Base-by-base conservation (phyloP, 73 alveolate species). In the Paramecium sexaurelia region DNA sequence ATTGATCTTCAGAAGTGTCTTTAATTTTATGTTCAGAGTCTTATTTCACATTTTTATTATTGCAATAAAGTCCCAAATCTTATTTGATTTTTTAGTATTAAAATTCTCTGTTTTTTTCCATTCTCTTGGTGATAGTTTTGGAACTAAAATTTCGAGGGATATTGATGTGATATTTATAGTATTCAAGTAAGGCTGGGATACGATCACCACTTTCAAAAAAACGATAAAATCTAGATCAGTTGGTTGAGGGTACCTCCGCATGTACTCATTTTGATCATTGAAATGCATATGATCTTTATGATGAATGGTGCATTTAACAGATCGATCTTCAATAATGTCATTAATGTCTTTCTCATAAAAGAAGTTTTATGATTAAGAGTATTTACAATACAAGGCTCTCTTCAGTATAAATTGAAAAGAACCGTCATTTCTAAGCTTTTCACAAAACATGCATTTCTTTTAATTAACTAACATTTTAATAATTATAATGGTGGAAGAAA, bases 151-250 rank as follows among this genome's bases (percentile, higher is more conserved):
- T 78, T 24, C 90, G n/a, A 13, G 90, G 75, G 5, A 78, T 17
- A n/a, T 78, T 78, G 40, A 78, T 78, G 73, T 78, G 90, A 43
- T 17, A 78, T 33, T 78, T 78, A 20, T 78, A 78, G 55, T 78
- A 78, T 33, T 78, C 90, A 20, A 78, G 32, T 78, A 78, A 19
- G 40, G 90, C 90, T 40, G 75, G 75, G 19, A 41, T 5, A 41
- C 90, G 20, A 39, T 78, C 90, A 32, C 41, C 47, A 24, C 75
- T 40, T 33, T 78, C 90, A 15, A 29, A 29, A 45, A 24, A 37
- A 22, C 71, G 75, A 45, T 78, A 78, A 78, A 40, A 78, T 78
- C 90, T 78, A 45, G 73, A 36, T 41, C 67, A 51, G 67, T 41
- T 29, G 32, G 43, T 61, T 61, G 83, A 45, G 33, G 45, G 43